Percentiles rank a stretch among this genome's conserved stretches.
These are phyloP conservation scores for Esteya vermicola DNA, from an alignment of 2,329 filamentous ascomycete genomes.

Conservation along the genomic window DNA sequence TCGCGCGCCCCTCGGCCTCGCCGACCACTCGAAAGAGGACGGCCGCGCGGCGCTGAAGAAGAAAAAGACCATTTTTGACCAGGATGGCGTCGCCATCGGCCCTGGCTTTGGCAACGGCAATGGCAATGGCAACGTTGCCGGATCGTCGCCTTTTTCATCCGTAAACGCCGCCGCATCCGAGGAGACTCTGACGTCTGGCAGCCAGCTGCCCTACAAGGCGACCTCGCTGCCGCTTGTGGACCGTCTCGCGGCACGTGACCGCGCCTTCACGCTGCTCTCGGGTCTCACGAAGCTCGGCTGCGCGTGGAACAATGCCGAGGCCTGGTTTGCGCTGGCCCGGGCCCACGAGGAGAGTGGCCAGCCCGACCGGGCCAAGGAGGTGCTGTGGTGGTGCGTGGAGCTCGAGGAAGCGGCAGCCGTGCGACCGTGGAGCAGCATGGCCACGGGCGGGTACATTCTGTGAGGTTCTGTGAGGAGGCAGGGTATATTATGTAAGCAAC, in stretches of 20 bases:
- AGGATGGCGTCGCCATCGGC: too few relatives aligned
- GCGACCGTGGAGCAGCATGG: slow-evolving; percentile 62
- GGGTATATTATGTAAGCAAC: too few relatives aligned
- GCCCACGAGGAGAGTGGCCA: slow-evolving; percentile 82
- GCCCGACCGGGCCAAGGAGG: slow-evolving; percentile 75
- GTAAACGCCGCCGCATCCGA: too few relatives aligned
- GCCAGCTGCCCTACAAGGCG: slow-evolving; percentile 38
- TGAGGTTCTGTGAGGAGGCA: too few relatives aligned
- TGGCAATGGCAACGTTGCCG: too few relatives aligned
- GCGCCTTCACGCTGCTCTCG: slow-evolving; percentile 72
- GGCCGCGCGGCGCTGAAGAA: too few relatives aligned
- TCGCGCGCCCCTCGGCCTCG: too few relatives aligned
- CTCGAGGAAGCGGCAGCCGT: slow-evolving; percentile 75
- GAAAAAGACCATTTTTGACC: neutral
- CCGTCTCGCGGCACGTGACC: slow-evolving; percentile 76
- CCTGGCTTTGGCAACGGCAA: too few relatives aligned
- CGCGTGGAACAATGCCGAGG: slow-evolving; percentile 86
- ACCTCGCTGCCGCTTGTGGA: slow-evolving; percentile 59
- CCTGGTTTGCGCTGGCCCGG: slow-evolving; percentile 78
- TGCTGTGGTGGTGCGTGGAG: slow-evolving; percentile 95
- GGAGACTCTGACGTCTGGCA: slow-evolving; percentile 1
- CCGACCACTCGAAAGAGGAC: too few relatives aligned
- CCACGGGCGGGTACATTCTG: slow-evolving; percentile 51
- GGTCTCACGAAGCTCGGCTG: slow-evolving; percentile 71
- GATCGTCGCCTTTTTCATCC: too few relatives aligned